Evolutionary conservation across 495 filamentous ascomycete genomes (phyloP).

Genomic region (Massariosphaeria phaeospora): DNA sequence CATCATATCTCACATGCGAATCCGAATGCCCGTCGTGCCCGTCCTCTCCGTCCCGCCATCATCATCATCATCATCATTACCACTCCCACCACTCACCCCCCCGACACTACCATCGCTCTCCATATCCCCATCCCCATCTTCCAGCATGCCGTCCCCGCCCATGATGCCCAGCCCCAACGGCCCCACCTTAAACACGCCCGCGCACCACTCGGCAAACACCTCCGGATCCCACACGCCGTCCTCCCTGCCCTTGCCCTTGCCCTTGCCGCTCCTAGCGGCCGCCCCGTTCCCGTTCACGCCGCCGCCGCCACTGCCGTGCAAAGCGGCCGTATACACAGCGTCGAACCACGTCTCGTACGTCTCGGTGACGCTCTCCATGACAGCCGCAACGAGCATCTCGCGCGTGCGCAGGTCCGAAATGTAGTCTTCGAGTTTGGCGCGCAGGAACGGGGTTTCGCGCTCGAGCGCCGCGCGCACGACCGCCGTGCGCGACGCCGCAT

Average conservation of each 20-base stretch:
- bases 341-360: conserved; percentile 41
- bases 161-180: conserved; percentile 28
- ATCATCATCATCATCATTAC: conserved; percentile 7
- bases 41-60: conserved; percentile 16
- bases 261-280: conserved; percentile 55
- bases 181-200: conserved; percentile 34
- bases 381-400: conserved; percentile 41
- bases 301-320: conserved; percentile 44
- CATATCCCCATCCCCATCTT: conserved; percentile 5
- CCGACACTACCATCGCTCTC: conserved; percentile 1
- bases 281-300: no score
- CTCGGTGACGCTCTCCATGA: conserved; percentile 39
- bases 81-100: conserved; percentile 1
- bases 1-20: conserved; percentile 31
- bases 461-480: conserved; percentile 43
- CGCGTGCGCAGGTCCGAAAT: conserved; percentile 39
- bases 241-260: conserved; percentile 58
- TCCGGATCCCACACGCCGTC: conserved; percentile 46
- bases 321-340: conserved; percentile 41
- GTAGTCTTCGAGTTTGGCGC: conserved; percentile 50
- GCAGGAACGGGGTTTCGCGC: conserved; percentile 51
- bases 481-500: conserved; percentile 36
- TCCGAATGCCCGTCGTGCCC: conserved; percentile 22
- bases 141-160: conserved; percentile 3
- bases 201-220: conserved; percentile 37